Base-by-base conservation (phyloP, 106 monocot species). In the Xerophyta viscosa region DNA sequence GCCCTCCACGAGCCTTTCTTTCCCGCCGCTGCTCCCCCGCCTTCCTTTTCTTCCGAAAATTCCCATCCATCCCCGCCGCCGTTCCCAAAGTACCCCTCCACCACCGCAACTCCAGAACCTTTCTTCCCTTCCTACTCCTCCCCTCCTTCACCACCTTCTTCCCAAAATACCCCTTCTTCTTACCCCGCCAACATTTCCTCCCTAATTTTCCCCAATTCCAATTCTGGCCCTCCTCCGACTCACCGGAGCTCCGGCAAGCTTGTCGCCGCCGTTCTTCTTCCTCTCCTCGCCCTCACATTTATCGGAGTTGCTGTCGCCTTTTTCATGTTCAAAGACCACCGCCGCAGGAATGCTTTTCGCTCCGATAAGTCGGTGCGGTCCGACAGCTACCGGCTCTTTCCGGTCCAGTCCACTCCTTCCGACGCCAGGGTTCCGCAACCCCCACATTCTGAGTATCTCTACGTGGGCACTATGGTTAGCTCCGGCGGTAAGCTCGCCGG, bases 391-490 rank as follows among this genome's bases (percentile, higher is more conserved):
- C 65, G 71, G 20, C 67, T 76, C 4, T 74, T 78, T 57, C 64
- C 77, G 6, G 50, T 74, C 13, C 18, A 49, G 36, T 29, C 66
- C 50, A 58, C 29, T 24, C 21, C 59, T 0, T 61, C 68, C 13
- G 62, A 63, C 29, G 41, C 31, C 21, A 22, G 24, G 48, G 41
- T 9, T 26, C 49, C 17, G 15, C 46, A n/a, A 27, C 68, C 0
- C 2, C 60, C 31, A 20, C 58, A 9, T 39, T 55, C 73, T 1
- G 80, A 77, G 30, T 83, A 74, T 50, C 70, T 83, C 7, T 87
- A 83, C 76, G 25, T 80, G n/a, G 82, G 86, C 13, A 80, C 87
- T 9, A 29, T 78, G 15, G 75, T 70, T 4, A 46, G 19, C 50
- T 5, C 58, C 68, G 17, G 39, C 27, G 25, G 56, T 11, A 8